A percentile compares a stretch with the other conserved stretches of the same genome.
Conservation (phyloP, 2,329 filamentous ascomycete species). For the Onygenales sp. region DNA sequence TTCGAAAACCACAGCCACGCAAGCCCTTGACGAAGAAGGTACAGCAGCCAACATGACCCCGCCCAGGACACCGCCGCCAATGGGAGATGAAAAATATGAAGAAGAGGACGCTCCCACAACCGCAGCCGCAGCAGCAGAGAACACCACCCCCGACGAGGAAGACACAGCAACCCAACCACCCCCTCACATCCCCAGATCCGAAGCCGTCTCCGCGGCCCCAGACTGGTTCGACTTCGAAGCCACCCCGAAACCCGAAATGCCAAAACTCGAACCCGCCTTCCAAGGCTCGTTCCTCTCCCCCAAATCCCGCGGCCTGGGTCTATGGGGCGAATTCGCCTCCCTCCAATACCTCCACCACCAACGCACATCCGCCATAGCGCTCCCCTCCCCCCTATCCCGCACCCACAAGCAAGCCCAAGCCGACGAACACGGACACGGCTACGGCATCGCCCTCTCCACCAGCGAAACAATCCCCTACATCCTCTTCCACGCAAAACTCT, state of each 20-base stretch:
- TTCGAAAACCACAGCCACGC: background rate
- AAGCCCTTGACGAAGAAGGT: slow-evolving; percentile 16
- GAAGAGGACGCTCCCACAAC: slow-evolving; percentile 9
- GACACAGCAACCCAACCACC: slow-evolving; percentile 5
- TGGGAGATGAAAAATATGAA: slow-evolving; percentile 9
- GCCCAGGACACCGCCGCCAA: slow-evolving; percentile 28
- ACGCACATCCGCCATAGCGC: slow-evolving; percentile 3
- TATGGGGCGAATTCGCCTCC: slow-evolving; percentile 30
- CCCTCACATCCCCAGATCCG: background rate
- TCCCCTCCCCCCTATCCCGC: slow-evolving; percentile 7
- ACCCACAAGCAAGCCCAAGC: background rate
- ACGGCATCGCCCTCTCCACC: slow-evolving; percentile 6
- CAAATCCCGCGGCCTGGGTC: slow-evolving; percentile 21
- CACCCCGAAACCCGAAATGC: slow-evolving; percentile 4
- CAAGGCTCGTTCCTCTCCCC: slow-evolving; percentile 21
- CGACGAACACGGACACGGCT: background rate
- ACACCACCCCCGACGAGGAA: slow-evolving; percentile 7
- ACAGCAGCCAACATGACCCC: slow-evolving; percentile 24
- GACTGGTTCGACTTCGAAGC: slow-evolving; percentile 10
- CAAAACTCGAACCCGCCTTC: slow-evolving; percentile 12
- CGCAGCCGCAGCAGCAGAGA: slow-evolving; percentile 4
- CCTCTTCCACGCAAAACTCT: slow-evolving; percentile 35
- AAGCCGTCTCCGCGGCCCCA: slow-evolving; percentile 1
- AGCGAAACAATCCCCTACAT: slow-evolving; percentile 24
- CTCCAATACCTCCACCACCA: slow-evolving; percentile 26